Conservation (phyloP, 768 basidiomycete genomes). For the Phaeolepiota aurea region DNA sequence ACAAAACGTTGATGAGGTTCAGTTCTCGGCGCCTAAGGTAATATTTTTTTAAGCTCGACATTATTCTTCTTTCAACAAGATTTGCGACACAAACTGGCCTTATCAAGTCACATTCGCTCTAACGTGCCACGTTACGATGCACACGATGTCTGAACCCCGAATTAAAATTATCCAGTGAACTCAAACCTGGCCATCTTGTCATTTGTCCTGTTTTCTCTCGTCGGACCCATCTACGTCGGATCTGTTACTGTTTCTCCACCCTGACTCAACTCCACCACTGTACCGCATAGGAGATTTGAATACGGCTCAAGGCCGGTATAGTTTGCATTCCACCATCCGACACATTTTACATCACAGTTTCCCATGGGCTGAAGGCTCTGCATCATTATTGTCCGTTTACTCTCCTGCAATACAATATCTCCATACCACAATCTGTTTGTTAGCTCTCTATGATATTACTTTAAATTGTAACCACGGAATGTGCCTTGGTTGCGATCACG, state of each 20-base stretch:
- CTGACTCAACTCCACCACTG: slow-evolving; percentile 5
- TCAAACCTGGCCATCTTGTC: no score
- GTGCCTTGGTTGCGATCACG: no score
- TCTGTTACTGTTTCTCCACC: slow-evolving; percentile 6
- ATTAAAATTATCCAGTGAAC: no score
- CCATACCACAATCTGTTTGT: not conserved
- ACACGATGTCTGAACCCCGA: not conserved
- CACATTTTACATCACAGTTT: slow-evolving; percentile 9
- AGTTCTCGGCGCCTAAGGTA: slow-evolving; percentile 1
- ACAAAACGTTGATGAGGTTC: not conserved
- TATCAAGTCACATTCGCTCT: not conserved
- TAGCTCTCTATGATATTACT: not conserved
- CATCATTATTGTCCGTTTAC: not conserved
- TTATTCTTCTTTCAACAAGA: slow-evolving; percentile 2
- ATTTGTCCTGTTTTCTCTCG: not conserved
- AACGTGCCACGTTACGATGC: no score
- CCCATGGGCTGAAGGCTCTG: not conserved
- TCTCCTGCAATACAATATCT: not conserved
- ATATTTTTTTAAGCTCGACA: slow-evolving; percentile 1
- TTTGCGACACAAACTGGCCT: not conserved
- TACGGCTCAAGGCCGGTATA: slow-evolving; percentile 16
- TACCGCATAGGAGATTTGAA: slow-evolving; percentile 9
- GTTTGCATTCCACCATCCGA: slow-evolving; percentile 7
- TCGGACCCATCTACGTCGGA: not conserved
- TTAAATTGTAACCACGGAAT: no score